Evolutionary conservation across 768 basidiomycete genomes (phyloP).

Genomic region (Tricholoma sp.): DNA sequence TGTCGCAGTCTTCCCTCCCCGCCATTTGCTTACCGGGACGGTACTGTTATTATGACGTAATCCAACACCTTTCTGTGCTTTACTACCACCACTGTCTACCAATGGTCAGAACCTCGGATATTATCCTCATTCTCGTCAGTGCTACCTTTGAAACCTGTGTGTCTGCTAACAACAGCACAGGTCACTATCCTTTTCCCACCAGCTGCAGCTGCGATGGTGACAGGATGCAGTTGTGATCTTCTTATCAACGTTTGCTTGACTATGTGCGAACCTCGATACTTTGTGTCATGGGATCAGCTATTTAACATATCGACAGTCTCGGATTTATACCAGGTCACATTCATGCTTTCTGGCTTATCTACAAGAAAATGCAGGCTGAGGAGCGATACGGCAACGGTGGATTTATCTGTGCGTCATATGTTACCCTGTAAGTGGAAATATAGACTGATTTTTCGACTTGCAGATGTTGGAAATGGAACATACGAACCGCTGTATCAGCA

Average conservation of each 20-base stretch:
- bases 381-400: conserved; percentile 75
- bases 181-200: conserved; percentile 80
- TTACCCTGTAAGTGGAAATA: not conserved
- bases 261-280: conserved; percentile 40
- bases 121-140: conserved; percentile 73
- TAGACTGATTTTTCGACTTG: not conserved
- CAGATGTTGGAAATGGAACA: conserved; percentile 38
- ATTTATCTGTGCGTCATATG: conserved; percentile 58
- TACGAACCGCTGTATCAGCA: conserved; percentile 36
- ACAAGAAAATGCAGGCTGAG: conserved; percentile 85
- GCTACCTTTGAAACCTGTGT: not conserved
- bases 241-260: conserved; percentile 82
- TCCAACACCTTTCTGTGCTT: not conserved
- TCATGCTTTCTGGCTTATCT: conserved; percentile 88
- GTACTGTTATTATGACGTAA: no score
- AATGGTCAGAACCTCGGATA: conserved; percentile 63
- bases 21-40: no score
- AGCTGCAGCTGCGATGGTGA: conserved; percentile 70
- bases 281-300: not conserved
- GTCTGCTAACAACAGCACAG: conserved; percentile 26
- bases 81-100: conserved; percentile 2
- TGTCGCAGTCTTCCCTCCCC: no score
- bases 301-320: conserved; percentile 35
- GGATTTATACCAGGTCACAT: conserved; percentile 73
- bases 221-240: conserved; percentile 83